Conservation (phyloP, 768 basidiomycete species). For the Gloeostereum incarnatum region DNA sequence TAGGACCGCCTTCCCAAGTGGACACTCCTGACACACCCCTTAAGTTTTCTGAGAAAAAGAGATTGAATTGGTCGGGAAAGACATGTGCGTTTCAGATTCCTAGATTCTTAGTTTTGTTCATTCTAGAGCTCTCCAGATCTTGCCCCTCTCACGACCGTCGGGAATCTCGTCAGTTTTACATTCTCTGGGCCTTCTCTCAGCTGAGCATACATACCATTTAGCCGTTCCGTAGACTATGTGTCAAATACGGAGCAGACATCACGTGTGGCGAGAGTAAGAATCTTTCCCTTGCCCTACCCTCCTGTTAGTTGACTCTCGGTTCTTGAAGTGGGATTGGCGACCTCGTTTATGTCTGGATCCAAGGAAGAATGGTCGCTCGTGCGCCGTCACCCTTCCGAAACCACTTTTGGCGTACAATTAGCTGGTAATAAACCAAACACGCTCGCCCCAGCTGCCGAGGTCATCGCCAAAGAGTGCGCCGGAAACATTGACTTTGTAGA, state of each 20-base stretch:
- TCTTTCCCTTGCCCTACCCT: constrained; percentile 1
- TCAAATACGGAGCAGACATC: constrained; percentile 83
- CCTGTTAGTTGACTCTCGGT: background rate
- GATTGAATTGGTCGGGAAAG: constrained; percentile 79
- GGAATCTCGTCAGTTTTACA: constrained; percentile 64
- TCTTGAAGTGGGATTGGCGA: constrained; percentile 78
- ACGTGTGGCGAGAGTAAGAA: constrained; percentile 85
- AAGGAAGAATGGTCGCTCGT: constrained; percentile 95
- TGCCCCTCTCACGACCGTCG: constrained; percentile 85
- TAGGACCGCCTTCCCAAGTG: constrained; percentile 22
- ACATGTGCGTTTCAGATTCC: constrained; percentile 54
- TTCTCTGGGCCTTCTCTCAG: background rate
- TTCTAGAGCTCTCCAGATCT: constrained; percentile 17
- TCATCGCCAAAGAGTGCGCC: constrained; percentile 60
- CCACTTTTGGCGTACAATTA: constrained; percentile 84
- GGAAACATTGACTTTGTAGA: constrained; percentile 83
- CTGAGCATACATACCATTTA: constrained; percentile 16
- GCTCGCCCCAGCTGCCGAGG: constrained; percentile 76
- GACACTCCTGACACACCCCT: constrained; percentile 65
- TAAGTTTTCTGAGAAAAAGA: constrained; percentile 76
- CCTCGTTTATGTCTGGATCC: constrained; percentile 80
- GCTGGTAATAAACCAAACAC: constrained; percentile 81
- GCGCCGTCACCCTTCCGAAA: constrained; percentile 79
- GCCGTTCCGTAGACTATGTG: constrained; percentile 91
- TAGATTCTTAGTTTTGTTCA: constrained; percentile 1